A percentile compares a stretch with the other conserved stretches of the same genome.
These are phyloP conservation scores for Vigna radiata DNA, from an alignment of 306 rosid genomes.

Conservation along the genomic window DNA sequence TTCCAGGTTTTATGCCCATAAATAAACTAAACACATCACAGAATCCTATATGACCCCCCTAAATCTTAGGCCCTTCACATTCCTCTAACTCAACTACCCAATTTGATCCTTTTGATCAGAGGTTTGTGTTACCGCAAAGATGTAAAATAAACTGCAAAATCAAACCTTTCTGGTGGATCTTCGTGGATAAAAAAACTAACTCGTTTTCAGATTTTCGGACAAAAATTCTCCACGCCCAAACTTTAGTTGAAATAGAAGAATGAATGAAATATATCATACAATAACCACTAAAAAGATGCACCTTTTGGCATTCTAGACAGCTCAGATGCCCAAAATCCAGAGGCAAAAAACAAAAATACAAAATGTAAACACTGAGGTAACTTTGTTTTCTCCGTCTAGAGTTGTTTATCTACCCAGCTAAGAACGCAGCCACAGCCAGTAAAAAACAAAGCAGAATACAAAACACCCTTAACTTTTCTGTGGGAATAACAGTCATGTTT, in stretches of 20 bases:
- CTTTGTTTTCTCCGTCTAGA: constrained; percentile 71
- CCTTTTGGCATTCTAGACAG: constrained; percentile 25
- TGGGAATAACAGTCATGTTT: constrained; percentile 51
- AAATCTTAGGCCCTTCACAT: constrained; percentile 21
- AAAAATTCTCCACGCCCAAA: constrained; percentile 34
- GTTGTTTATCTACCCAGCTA: constrained; percentile 82
- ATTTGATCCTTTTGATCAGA: constrained; percentile 15
- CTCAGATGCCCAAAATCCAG: constrained; percentile 8
- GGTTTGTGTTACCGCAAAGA: constrained; percentile 20
- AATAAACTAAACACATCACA: constrained; percentile 3
- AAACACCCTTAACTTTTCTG: constrained; percentile 49
- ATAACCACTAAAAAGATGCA: neutral
- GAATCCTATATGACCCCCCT: constrained; percentile 33
- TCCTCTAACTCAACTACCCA: constrained; percentile 33
- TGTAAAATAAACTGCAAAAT: constrained; percentile 34
- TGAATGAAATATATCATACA: constrained; percentile 29
- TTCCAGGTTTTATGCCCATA: neutral
- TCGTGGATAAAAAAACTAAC: constrained; percentile 45
- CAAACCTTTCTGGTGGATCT: constrained; percentile 59
- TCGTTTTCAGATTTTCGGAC: constrained; percentile 42
- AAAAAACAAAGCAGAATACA: constrained; percentile 12
- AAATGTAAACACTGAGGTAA: neutral
- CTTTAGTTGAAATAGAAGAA: constrained; percentile 28
- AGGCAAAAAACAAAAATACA: neutral
- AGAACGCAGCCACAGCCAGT: constrained; percentile 38